These are phyloP conservation scores for Bacidia gigantensis DNA, from an alignment of 495 filamentous ascomycete genomes.

Conservation along the genomic window DNA sequence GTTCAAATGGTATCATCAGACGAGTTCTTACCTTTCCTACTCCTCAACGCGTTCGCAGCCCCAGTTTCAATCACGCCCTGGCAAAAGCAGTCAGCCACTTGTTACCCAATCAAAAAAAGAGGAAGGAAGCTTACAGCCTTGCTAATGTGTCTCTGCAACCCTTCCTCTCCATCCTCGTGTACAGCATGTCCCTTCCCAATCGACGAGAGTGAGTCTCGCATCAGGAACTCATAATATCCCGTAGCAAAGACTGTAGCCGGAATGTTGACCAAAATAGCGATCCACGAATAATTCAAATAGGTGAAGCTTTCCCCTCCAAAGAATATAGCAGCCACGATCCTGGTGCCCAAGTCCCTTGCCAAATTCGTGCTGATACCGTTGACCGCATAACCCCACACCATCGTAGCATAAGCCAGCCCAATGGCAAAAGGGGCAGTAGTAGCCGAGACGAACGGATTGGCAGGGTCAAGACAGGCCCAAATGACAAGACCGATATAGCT, in stretches of 20 bases:
- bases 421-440: constrained; percentile 33
- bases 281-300: constrained; percentile 33
- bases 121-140: constrained; percentile 19
- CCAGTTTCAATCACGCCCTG: constrained; percentile 16
- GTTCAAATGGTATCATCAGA: not conserved
- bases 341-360: constrained; percentile 36
- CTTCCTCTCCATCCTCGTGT: constrained; percentile 38
- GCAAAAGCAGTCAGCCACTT: not conserved
- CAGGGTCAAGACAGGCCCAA: constrained; percentile 39
- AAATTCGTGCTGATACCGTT: constrained; percentile 38
- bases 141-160: constrained; percentile 34
- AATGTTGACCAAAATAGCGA: constrained; percentile 36
- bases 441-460: constrained; percentile 39
- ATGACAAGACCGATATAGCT: constrained; percentile 39
- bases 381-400: constrained; percentile 37
- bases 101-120: not conserved
- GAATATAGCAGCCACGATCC: constrained; percentile 43
- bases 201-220: constrained; percentile 35
- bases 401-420: constrained; percentile 34
- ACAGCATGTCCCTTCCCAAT: constrained; percentile 33
- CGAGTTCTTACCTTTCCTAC: not conserved
- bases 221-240: constrained; percentile 35
- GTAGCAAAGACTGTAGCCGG: constrained; percentile 40
- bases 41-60: constrained; percentile 9
- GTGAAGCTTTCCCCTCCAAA: constrained; percentile 35